Evolutionary conservation across 495 filamentous ascomycete genomes (phyloP), one percentile per base, ranked within the genome.

Genomic region (Penicillium pulvis): DNA sequence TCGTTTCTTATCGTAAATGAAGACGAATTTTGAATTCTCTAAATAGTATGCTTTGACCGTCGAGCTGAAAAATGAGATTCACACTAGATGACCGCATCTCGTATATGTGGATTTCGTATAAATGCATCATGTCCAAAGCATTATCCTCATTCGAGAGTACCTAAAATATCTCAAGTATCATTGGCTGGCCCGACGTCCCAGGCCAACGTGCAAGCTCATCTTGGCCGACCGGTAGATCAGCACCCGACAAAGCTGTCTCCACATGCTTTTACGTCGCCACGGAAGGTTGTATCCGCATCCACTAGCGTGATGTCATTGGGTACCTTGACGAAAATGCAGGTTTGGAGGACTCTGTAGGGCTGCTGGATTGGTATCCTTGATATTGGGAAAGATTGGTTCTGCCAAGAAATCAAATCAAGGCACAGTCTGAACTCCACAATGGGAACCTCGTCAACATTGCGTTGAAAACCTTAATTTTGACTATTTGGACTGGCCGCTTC

Each of bases 181-280:
- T 49, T 60, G 53, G 53, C 58, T 52, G 58, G 58, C 42, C 39
- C 26, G 10, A 2, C 47, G 20, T 14, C 48, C 58, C 58, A 49
- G 48, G 17, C 17, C n/a, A 9, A 3, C 45, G 16, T 16, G 44
- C 24, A 49, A 44, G 28, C 28, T 28, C 28, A 23, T 28, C 39
- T 14, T 54, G 35, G 28, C 46, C 36, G 57, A 55, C 51, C 52
- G 46, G 16, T 52, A 51, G 57, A 60, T 60, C 46, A 49, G 41
- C 57, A 42, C 31, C 36, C 30, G n/a, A 39, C 31, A 49, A 47
- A 47, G 23, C 45, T 49, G 46, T 52, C 31, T 24, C 49, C 30
- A 52, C 35, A 36, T 41, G 17, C 33, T 24, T 17, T 51, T 9
- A 30, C 20, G 12, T 51, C 10, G 26, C 17, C 11, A 3, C 20